Evolutionary conservation across 2,329 filamentous ascomycete genomes (phyloP).

Genomic region (Akanthomyces lecanii): DNA sequence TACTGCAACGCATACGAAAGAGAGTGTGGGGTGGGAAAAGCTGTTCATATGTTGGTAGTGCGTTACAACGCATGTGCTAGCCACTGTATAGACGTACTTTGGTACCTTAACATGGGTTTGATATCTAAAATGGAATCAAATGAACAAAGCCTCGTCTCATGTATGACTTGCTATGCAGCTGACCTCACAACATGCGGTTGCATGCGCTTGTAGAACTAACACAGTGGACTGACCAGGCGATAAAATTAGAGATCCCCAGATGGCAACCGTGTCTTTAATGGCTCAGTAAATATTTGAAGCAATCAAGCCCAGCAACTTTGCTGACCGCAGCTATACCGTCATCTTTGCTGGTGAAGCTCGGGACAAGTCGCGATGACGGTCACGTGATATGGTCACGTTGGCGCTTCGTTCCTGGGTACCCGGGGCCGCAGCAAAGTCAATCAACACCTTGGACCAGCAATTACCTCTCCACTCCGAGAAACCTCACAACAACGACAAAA

Average conservation of each 20-base stretch:
- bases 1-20: constrained; percentile 13
- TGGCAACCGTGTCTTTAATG: too few relatives aligned
- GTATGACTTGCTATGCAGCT: neutral
- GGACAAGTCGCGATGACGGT: constrained; percentile 14
- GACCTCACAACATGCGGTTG: neutral
- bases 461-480: constrained; percentile 45
- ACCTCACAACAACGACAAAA: constrained; percentile 51
- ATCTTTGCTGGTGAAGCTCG: neutral
- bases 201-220: neutral
- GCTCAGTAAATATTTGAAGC: neutral
- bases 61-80: constrained; percentile 15
- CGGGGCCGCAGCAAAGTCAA: constrained; percentile 40
- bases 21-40: constrained; percentile 15
- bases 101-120: constrained; percentile 3
- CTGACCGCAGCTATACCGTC: neutral
- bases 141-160: constrained; percentile 6
- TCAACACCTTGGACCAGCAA: constrained; percentile 44
- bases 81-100: constrained; percentile 12
- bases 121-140: constrained; percentile 17
- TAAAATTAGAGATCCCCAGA: neutral
- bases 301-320: neutral
- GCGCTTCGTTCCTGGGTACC: constrained; percentile 23
- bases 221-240: neutral
- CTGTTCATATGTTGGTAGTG: constrained; percentile 17
- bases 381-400: constrained; percentile 17